Evolutionary conservation across 1,284 basidiomycete species (phyloP), one percentile per base, ranked within the genome.

Genomic region (Ceratobasidium sp.): DNA sequence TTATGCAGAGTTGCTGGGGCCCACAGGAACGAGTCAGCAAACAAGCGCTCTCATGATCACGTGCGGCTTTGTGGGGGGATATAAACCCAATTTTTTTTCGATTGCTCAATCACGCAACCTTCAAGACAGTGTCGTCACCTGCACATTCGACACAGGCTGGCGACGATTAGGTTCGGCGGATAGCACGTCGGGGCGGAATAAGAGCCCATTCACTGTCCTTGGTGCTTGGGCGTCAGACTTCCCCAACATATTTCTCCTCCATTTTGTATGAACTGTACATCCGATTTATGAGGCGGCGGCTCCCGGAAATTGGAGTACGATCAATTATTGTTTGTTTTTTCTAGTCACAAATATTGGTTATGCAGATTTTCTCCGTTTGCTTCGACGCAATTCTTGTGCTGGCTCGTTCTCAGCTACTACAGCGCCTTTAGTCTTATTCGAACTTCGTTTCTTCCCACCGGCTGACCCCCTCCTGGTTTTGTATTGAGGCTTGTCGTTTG

Each of bases 121-220:
- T 56, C 14, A 63, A 65, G 56, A 75, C 65, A 71, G 68, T 71
- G 56, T 54, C 56, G 31, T 61, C 68, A 59, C 24, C 22, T 59
- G 41, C 53, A 58, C 14, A 24, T 59, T 56, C 29, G 54, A 34
- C n/a, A 71, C 54, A 61, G 49, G 22, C 43, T 71, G 68, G 56
- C 54, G 68, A 54, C 68, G 68, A 71, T 71, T 71, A 54, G 56
- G 68, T 71, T 71, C 27, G 43, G 68, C 68, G 68, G 39, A 71
- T 56, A 71, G 27, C 11, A 58, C 24, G 0, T 58, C 56, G 68
- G 68, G 68, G 68, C 68, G 68, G 68, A 41, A 71, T 59, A 71
- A 71, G 68, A 71, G 68, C 68, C 43, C 43, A 22, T 54, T 39
- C 31, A 5, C 31, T 49, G 3, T 59, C 43, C n/a, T n/a, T 24